These are phyloP conservation scores for Eucalyptus sp. DNA, from an alignment of 345 rosid genomes.

Conservation along the genomic window DNA sequence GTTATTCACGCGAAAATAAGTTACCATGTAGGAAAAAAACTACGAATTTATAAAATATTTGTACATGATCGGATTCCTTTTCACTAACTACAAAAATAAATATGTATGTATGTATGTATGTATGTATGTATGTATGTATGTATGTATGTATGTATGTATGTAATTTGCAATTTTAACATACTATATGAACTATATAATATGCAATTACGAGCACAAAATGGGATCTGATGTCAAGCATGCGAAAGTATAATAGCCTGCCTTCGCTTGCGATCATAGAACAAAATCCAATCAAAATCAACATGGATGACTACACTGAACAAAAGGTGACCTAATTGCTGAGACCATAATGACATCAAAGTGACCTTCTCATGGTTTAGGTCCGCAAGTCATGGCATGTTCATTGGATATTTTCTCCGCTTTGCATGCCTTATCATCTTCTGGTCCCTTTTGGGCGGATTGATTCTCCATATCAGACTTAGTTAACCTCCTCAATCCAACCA, in stretches of 20 bases:
- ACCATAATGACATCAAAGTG: not conserved
- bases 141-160: not conserved
- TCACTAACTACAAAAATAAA: not conserved
- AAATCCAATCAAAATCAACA: not conserved
- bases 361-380: not conserved
- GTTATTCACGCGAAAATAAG: not conserved
- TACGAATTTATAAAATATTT: not conserved
- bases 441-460: not conserved
- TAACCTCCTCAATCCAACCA: not conserved
- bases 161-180: not conserved
- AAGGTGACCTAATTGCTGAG: not conserved
- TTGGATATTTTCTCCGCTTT: not conserved
- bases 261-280: not conserved
- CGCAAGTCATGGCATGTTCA: not conserved
- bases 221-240: not conserved
- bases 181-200: not conserved
- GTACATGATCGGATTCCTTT: not conserved
- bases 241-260: not conserved
- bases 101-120: not conserved
- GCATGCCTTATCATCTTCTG: not conserved
- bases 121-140: not conserved
- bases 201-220: not conserved
- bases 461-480: not conserved
- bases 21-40: not conserved
- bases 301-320: not conserved